Conservation (phyloP, 1,139 yeast genomes). For the Saccharomyces hybrid region DNA sequence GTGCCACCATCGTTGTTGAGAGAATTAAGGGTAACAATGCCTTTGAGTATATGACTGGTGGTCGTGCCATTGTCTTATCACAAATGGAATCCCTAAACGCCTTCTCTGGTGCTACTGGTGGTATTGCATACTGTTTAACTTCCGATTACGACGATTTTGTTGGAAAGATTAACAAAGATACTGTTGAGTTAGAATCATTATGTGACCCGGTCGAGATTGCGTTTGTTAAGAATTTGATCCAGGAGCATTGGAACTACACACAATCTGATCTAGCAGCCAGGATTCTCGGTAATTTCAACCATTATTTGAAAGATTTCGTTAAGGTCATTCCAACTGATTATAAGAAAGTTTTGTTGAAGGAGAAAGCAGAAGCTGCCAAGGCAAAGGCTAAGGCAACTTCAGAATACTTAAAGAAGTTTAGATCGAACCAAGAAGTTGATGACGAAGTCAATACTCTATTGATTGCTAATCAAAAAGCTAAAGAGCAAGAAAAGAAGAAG, state of each 20-base stretch:
- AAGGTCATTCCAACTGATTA: slow-evolving; percentile 91
- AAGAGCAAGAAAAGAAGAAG: slow-evolving; percentile 37
- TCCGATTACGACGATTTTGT: slow-evolving; percentile 82
- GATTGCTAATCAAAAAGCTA: slow-evolving; percentile 36
- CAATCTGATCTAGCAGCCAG: slow-evolving; percentile 84
- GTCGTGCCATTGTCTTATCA: slow-evolving; percentile 90
- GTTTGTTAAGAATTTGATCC: slow-evolving; percentile 84
- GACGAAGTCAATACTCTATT: slow-evolving; percentile 88
- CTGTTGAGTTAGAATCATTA: slow-evolving; percentile 70
- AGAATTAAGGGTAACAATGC: slow-evolving; percentile 95
- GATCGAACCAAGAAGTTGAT: slow-evolving; percentile 65
- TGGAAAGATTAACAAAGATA: slow-evolving; percentile 70
- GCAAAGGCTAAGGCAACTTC: slow-evolving; percentile 52
- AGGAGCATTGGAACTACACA: slow-evolving; percentile 93
- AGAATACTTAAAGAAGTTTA: slow-evolving; percentile 41
- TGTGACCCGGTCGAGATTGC: slow-evolving; percentile 91
- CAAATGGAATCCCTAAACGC: slow-evolving; percentile 92
- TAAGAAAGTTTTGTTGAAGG: slow-evolving; percentile 79
- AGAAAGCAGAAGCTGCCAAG: slow-evolving; percentile 46
- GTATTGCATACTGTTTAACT: slow-evolving; percentile 93
- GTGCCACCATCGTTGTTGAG: slow-evolving; percentile 94
- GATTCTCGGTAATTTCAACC: slow-evolving; percentile 76
- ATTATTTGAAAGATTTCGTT: slow-evolving; percentile 81
- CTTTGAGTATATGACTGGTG: slow-evolving; percentile 99
- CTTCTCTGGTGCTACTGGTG: slow-evolving; percentile 97